Evolutionary conservation across 2,329 filamentous ascomycete genomes (phyloP).

Genomic region (Diaporthe longicolla): DNA sequence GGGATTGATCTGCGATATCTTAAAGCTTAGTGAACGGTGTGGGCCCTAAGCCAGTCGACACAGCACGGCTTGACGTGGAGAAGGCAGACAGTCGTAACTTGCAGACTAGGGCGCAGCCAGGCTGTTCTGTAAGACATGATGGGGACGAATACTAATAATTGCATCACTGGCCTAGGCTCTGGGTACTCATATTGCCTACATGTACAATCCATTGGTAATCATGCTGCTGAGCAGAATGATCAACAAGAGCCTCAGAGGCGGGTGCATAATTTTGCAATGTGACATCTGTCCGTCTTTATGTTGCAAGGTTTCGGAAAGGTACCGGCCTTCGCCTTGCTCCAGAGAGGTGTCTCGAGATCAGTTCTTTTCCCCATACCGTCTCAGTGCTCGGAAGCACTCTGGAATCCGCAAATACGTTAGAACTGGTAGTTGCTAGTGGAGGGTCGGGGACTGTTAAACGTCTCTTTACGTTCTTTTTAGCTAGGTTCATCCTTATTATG

Average conservation of each 20-base stretch:
- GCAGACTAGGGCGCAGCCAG: background rate
- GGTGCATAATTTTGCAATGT: background rate
- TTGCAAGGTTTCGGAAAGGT: too few relatives aligned
- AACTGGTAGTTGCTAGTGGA: too few relatives aligned
- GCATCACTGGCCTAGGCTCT: background rate
- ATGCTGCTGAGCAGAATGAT: too few relatives aligned
- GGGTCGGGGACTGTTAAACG: too few relatives aligned
- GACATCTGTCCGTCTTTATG: too few relatives aligned
- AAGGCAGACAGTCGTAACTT: background rate
- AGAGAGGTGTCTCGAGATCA: too few relatives aligned
- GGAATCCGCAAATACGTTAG: too few relatives aligned
- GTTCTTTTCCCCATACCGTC: too few relatives aligned
- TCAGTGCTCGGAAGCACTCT: too few relatives aligned
- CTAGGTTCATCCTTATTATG: too few relatives aligned
- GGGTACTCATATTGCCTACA: background rate
- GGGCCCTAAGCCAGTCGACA: background rate
- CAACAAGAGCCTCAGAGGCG: background rate
- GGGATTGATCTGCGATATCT: slow-evolving; percentile 9
- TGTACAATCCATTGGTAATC: background rate
- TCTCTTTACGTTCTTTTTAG: too few relatives aligned
- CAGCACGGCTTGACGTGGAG: background rate
- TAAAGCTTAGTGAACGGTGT: slow-evolving; percentile 14
- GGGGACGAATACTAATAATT: background rate
- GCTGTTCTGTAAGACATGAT: background rate
- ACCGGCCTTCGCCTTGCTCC: too few relatives aligned